These are phyloP conservation scores for Sanghuangporus baumii DNA, from an alignment of 1,284 basidiomycete genomes.

Conservation along the genomic window DNA sequence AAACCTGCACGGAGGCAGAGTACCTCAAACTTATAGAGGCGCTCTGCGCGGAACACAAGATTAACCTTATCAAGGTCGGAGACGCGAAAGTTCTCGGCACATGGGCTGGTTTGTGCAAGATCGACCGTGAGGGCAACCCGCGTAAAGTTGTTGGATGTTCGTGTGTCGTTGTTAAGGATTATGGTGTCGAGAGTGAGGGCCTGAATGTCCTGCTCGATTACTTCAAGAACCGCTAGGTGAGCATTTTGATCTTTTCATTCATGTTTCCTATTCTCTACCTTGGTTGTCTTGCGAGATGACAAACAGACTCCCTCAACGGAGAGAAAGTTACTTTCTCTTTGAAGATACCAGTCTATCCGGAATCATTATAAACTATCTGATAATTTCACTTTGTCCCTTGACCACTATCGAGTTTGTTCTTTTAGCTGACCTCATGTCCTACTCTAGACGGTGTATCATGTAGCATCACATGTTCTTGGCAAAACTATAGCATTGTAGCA, in stretches of 20 bases:
- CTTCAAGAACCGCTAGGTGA: constrained; percentile 84
- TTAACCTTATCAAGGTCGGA: constrained; percentile 97
- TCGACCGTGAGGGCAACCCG: constrained; percentile 98
- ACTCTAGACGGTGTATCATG: neutral
- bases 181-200: constrained; percentile 93
- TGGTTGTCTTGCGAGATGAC: constrained; percentile 48
- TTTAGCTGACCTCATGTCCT: neutral
- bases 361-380: constrained; percentile 80
- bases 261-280: constrained; percentile 9
- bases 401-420: neutral
- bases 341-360: constrained; percentile 78
- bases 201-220: constrained; percentile 96
- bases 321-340: constrained; percentile 36
- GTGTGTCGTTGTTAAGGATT: constrained; percentile 98
- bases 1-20: constrained; percentile 98
- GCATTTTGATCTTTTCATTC: constrained; percentile 24
- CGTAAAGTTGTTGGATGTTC: constrained; percentile 95
- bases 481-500: neutral
- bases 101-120: constrained; percentile 99
- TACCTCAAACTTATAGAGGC: constrained; percentile 99
- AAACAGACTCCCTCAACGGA: constrained; percentile 88
- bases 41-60: constrained; percentile 98
- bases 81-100: constrained; percentile 97
- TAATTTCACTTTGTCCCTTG: constrained; percentile 9
- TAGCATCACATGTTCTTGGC: neutral